Evolutionary conservation across 2,329 filamentous ascomycete genomes (phyloP), one percentile per base, ranked within the genome.

Genomic region (Trichophaea hybrida): DNA sequence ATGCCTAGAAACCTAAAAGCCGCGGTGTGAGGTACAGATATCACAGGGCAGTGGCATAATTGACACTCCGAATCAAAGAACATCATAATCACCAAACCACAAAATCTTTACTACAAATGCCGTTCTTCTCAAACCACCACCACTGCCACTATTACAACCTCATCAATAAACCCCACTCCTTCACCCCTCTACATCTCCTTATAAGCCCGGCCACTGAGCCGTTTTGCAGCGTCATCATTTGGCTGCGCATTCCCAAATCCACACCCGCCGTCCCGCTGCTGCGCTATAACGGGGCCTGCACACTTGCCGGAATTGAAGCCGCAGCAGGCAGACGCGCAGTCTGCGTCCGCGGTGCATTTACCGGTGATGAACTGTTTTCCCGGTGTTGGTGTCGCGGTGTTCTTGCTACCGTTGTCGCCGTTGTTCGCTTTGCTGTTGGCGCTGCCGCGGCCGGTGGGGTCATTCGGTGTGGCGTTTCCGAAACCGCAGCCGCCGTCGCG

Each of bases 301-400:
- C 68, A 69, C 43, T 59, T 60, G 2, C 68, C 68, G n/a, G 50
- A 48, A 35, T 69, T 69, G 62, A 68, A 68, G 15, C 67, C 68
- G 56, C 68, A 70, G 64, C 68, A 70, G 7, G 63, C 64, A 32
- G 64, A 66, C 4, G 66, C 67, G 49, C 68, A 70, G 49, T 69
- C 68, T 0, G 64, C 65, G 56, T 70, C 68, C n/a, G 51, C 62
- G 1, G 40, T 44, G 54, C 68, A 70, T 24, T 58, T 50, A 4
- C 68, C 68, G 1, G 68, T 70, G 51, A 70, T 70, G 61, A 69
- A 70, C 50, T 70, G 68, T 24, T 63, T 64, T 34, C 68, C 67
- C 13, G 15, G n/a, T 15, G 10, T 15, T 5, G 12, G n/a, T 7
- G 31, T 34, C 7, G 34, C 51, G n/a, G 48, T 12, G 15, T 13